Percentiles rank a stretch among this genome's conserved stretches.
phyloP scores from a whole-genome alignment of 306 rosid species.

The Glycyrrhiza uralensis region DNA sequence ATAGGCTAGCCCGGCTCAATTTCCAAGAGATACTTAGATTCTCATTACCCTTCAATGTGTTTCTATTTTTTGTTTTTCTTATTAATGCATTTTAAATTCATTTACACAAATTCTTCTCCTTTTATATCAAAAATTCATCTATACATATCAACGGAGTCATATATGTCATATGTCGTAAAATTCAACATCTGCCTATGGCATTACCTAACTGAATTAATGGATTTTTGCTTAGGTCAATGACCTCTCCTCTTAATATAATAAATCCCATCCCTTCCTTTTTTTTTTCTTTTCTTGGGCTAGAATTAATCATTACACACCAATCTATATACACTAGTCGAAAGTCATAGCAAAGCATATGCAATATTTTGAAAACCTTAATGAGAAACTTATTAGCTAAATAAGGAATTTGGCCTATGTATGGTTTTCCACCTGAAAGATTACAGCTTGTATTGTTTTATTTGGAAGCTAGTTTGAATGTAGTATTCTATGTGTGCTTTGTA shows the following conservation, averaged over 20 bases:
- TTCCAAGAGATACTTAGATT: constrained; percentile 29
- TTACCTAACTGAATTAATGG: constrained; percentile 8
- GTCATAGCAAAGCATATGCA: no score
- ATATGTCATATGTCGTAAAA: no score
- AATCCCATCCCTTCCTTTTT: background rate
- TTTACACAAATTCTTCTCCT: no score
- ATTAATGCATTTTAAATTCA: background rate
- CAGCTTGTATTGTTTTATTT: background rate
- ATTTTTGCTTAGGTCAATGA: constrained; percentile 13
- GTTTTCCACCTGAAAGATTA: constrained; percentile 1
- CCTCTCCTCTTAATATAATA: constrained; percentile 15
- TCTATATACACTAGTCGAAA: no score
- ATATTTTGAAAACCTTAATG: background rate
- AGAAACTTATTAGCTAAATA: background rate
- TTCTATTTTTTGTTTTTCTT: background rate
- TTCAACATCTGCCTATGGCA: no score
- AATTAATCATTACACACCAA: background rate
- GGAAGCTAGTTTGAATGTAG: background rate
- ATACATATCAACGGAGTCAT: no score
- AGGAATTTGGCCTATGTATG: background rate
- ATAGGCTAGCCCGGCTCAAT: constrained; percentile 9
- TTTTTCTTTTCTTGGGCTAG: background rate
- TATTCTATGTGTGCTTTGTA: background rate
- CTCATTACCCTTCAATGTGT: background rate
- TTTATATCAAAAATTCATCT: no score